Percentiles rank a stretch among this genome's conserved stretches.
These are phyloP conservation scores for Nakataea oryzae DNA, from an alignment of 2,329 filamentous ascomycete species.

Conservation along the genomic window DNA sequence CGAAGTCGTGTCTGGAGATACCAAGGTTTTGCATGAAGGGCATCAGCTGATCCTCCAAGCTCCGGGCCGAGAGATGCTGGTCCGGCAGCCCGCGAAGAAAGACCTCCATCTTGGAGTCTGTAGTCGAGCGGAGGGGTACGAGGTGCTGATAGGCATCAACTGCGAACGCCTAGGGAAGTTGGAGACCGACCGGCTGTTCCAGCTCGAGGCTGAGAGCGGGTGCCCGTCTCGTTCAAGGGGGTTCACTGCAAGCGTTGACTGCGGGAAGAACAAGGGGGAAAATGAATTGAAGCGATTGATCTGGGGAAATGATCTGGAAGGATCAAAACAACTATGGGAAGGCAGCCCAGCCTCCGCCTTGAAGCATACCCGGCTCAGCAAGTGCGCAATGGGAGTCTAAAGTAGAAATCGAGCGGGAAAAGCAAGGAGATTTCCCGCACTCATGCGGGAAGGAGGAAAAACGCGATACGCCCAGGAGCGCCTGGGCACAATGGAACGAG, in stretches of 20 bases:
- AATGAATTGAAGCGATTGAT: too few species aligned
- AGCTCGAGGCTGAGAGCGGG: too few species aligned
- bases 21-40: slow-evolving; percentile 26
- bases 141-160: neutral
- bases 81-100: slow-evolving; percentile 31
- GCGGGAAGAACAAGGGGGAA: too few species aligned
- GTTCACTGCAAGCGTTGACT: too few species aligned
- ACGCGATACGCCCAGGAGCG: too few species aligned
- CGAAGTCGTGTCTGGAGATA: slow-evolving; percentile 26
- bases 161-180: neutral
- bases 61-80: slow-evolving; percentile 22
- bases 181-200: neutral
- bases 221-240: too few species aligned
- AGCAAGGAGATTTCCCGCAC: neutral
- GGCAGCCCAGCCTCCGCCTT: neutral
- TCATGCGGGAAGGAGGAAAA: neutral
- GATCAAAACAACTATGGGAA: neutral
- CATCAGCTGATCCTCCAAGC: slow-evolving; percentile 25
- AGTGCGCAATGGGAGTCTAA: neutral
- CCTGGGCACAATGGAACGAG: neutral
- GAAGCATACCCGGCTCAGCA: too few species aligned
- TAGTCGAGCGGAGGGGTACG: neutral
- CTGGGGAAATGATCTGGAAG: too few species aligned
- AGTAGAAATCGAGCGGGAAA: neutral
- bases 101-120: slow-evolving; percentile 29